Base-by-base conservation (phyloP, 257 asterid genomes). In the Scutellaria minor region DNA sequence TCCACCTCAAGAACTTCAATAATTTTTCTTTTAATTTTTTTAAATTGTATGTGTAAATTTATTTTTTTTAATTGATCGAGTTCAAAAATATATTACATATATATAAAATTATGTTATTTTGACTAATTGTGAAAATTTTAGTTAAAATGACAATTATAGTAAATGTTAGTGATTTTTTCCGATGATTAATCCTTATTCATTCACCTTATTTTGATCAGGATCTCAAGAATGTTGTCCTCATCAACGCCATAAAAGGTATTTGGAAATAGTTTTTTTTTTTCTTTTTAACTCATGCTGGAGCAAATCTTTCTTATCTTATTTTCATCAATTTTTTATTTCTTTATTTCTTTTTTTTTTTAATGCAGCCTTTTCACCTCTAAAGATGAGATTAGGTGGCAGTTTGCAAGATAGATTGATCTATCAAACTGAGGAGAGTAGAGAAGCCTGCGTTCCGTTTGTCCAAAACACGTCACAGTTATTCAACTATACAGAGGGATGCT, bases 381-480 rank as follows among this genome's bases (percentile, higher is more conserved):
- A 81, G 85, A 84, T 90, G 62, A 86, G 92, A 77, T 7, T 90
- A 14, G 96, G 92, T 0, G 92, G 96, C 54, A 82, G 85, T 60
- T 74, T 90, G 80, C 89, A 90, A 79, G 95, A 90, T 72, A 86
- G 77, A 68, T 83, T 84, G 44, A 77, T 88, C 14, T 90, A 88
- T 56, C 81, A 90, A 75, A 82, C 88, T 2, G 78, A 81, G 44
- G 9, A 2, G 44, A 42, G 69, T 15, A 14, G 27, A 9, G 60
- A 71, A 46, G 84, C 89, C 39, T 88, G 96, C 68, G 24, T 20
- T 39, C 74, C 87, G 51, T 90, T 90, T 54, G 56, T 64, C 6
- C 59, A 27, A 20, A 84, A 70, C 66, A n/a, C 81, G 0, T 41
- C 81, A 3, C 78, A 60, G 47, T 24, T 90, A 83, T 88, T 90